Conservation (phyloP, 768 basidiomycete genomes). For the Melanogaster broomeanus region DNA sequence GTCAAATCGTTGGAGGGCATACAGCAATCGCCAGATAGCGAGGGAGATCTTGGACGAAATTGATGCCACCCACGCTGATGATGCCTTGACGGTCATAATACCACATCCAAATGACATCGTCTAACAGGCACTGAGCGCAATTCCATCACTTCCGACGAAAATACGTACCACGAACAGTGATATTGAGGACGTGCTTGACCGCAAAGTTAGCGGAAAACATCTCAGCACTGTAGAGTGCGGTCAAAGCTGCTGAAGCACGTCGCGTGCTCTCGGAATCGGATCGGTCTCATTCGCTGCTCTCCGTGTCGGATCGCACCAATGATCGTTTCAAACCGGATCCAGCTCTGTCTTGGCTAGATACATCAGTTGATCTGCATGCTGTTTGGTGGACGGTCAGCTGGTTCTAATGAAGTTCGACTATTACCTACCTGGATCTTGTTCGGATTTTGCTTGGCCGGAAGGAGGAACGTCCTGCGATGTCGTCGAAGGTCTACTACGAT, state of each 20-base stretch:
- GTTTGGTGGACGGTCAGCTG: too few relatives aligned
- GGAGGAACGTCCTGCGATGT: too few relatives aligned
- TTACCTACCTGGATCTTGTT: too few relatives aligned
- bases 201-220: background rate
- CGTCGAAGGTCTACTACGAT: background rate
- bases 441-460: too few relatives aligned
- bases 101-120: background rate
- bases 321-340: background rate
- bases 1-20: background rate
- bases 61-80: background rate
- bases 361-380: too few relatives aligned
- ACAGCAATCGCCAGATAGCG: conserved; percentile 1
- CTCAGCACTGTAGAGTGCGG: background rate
- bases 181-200: background rate
- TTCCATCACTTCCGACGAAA: background rate
- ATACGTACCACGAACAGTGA: background rate
- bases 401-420: too few relatives aligned
- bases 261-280: too few relatives aligned
- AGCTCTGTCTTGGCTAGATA: too few relatives aligned
- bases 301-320: too few relatives aligned
- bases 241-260: too few relatives aligned
- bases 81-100: background rate
- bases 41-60: conserved; percentile 3
- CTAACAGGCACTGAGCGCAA: background rate
- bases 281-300: too few relatives aligned